A percentile compares a stretch with the other conserved stretches of the same genome.
phyloP scores from a whole-genome alignment of 2,329 filamentous ascomycete species.

The Stachybotrys chartarum region DNA sequence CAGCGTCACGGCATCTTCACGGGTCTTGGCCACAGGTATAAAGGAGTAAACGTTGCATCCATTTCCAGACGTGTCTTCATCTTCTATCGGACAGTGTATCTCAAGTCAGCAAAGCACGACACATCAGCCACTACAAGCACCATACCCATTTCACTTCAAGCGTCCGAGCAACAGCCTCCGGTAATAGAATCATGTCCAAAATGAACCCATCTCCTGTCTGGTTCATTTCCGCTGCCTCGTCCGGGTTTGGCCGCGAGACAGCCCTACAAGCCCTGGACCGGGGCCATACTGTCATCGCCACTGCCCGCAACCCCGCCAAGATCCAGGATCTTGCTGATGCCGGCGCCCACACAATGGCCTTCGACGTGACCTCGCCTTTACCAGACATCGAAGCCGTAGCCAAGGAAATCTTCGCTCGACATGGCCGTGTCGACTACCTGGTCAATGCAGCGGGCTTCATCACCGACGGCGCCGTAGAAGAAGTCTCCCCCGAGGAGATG shows the following conservation, averaged over 20 bases:
- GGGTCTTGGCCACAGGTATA: neutral
- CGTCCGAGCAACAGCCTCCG: neutral
- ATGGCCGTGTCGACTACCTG: slow-evolving; percentile 37
- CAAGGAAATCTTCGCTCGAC: slow-evolving; percentile 19
- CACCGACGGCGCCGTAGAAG: slow-evolving; percentile 34
- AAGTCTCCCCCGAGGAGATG: slow-evolving; percentile 27
- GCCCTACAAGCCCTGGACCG: slow-evolving; percentile 33
- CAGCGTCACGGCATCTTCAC: no score
- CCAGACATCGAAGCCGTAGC: slow-evolving; percentile 26
- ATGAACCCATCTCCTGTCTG: slow-evolving; percentile 29
- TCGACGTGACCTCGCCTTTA: slow-evolving; percentile 39
- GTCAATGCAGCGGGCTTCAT: slow-evolving; percentile 41
- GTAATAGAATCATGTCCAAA: neutral
- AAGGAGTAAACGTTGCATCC: neutral
- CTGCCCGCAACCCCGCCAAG: slow-evolving; percentile 32
- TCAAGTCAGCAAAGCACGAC: neutral
- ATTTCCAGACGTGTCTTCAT: neutral
- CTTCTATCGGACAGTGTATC: neutral
- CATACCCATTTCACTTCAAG: neutral
- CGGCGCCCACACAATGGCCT: slow-evolving; percentile 33
- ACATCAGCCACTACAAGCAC: neutral
- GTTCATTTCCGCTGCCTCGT: slow-evolving; percentile 46
- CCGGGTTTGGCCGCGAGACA: slow-evolving; percentile 41
- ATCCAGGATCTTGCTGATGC: slow-evolving; percentile 32
- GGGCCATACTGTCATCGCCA: slow-evolving; percentile 44